Base-by-base conservation (phyloP, 345 rosid species). In the Jatropha curcas region DNA sequence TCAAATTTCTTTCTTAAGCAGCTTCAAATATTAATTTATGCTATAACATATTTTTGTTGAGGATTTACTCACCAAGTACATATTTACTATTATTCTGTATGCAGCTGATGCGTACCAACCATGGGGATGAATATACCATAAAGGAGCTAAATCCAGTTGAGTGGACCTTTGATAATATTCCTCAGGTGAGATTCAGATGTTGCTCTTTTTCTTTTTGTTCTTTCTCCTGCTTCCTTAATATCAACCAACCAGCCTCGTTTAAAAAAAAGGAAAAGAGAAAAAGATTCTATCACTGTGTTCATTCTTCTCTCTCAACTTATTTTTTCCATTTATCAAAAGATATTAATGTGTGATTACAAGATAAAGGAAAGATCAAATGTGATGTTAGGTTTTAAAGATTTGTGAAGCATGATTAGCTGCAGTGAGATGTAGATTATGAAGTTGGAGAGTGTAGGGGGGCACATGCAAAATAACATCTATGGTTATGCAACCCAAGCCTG, bases 91-190 rank as follows among this genome's bases (percentile, higher is more conserved):
- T 57, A 37, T 56, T 28, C 27, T 74, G 60, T 65, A 13, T 68
- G 65, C 85, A 91, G 99, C 85, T 91, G 76, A 82, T 92, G 94
- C 87, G 89, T 58, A 30, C 89, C 65, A 85, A 86, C 76, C 95
- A 90, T 78, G 97, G 91, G 16, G 91, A 81, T 68, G 92, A 92
- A 71, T 92, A 83, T 72, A 80, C 84, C 46, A 78, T 92, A 45
- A 82, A 87, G 63, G 97, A 94, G 77, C 74, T 88, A 27, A 95
- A 92, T 83, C 88, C 91, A 7, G 79, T 84, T 64, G 77, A 77
- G 55, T 92, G 98, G 98, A 87, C 90, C 31, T 84, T 75, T 71
- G 79, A 81, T 19, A 67, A 71, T 72, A 37, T 72, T 62, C 98
- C 99, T 12, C 87, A 75, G 89, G 97, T 89, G 61, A 80, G 80